Base-by-base conservation (phyloP, 176 grass and related monocot species). In the Oropetium thomaeum region DNA sequence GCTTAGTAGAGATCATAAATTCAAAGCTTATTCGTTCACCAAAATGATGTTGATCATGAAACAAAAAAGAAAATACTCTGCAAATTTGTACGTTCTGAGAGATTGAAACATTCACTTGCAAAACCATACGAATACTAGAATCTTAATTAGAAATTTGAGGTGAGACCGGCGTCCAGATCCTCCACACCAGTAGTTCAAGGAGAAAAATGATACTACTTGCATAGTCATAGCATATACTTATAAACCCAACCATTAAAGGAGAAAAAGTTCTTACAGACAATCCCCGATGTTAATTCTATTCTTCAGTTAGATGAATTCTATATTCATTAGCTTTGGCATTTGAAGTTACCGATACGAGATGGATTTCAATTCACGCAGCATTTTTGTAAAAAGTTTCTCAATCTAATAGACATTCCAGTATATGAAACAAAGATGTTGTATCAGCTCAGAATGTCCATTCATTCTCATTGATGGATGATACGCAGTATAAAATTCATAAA, bases 131-230 rank as follows among this genome's bases (percentile, higher is more conserved):
- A 32, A 31, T 53, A 70, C 8, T 45, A 62, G 65, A 57, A 23
- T 28, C 27, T 79, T 15, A 78, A 42, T 12, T 13, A 19, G 25
- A 78, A 78, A 78, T 70, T 22, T 25, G 62, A n/a, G 14, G 54
- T 31, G 40, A 62, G 28, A 25, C 27, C 3, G 32, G 25, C 17
- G 4, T 40, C 28, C 27, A 53, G 43, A 54, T 78, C 70, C 38
- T 78, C 29, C 27, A 20, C 3, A 76, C 5, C n/a, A 42, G 27
- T 45, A 22, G 34, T 78, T 71, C 4, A 32, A 33, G 29, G 19
- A 62, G 43, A 71, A 84, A 19, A 32, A 65, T 70, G 58, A 64
- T 52, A 54, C n/a, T n/a, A n/a, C n/a, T 77, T 54, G n/a, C 38
- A 44, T 53, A 73, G 48, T 20, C 25, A 54, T 41, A 30, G 22